These are phyloP conservation scores for Podospora pseudoanserina DNA, from an alignment of 495 filamentous ascomycete species.

Conservation along the genomic window DNA sequence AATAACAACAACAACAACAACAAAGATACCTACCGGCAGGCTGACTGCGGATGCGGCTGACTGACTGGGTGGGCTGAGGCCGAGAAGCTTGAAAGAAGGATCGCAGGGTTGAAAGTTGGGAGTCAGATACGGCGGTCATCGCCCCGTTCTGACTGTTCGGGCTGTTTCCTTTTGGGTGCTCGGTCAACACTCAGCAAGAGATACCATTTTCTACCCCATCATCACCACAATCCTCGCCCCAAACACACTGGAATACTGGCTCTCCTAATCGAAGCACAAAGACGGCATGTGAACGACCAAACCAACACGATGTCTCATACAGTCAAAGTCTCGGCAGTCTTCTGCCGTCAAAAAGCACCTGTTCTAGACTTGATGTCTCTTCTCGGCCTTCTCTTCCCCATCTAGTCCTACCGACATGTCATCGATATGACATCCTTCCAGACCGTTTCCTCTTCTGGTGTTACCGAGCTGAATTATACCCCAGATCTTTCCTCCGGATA, in stretches of 20 bases:
- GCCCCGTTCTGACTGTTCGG: too few species aligned
- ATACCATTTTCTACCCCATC: background rate
- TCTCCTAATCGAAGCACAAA: background rate
- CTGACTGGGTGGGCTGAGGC: background rate
- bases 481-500: background rate
- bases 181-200: background rate
- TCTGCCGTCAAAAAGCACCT: background rate
- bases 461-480: background rate
- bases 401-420: background rate
- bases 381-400: background rate
- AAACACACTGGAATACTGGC: background rate
- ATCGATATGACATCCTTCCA: background rate
- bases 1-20: background rate
- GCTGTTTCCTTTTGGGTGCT: background rate
- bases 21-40: background rate
- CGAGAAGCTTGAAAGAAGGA: conserved; percentile 1
- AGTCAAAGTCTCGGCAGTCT: background rate
- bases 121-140: background rate
- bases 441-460: background rate
- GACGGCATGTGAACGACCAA: background rate
- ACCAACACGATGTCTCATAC: background rate
- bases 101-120: background rate
- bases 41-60: conserved; percentile 5
- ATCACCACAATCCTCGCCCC: background rate
- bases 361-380: background rate